Evolutionary conservation across 257 asterid genomes (phyloP), one percentile per base, ranked within the genome.

Genomic region (Dorcoceras hygrometricum): DNA sequence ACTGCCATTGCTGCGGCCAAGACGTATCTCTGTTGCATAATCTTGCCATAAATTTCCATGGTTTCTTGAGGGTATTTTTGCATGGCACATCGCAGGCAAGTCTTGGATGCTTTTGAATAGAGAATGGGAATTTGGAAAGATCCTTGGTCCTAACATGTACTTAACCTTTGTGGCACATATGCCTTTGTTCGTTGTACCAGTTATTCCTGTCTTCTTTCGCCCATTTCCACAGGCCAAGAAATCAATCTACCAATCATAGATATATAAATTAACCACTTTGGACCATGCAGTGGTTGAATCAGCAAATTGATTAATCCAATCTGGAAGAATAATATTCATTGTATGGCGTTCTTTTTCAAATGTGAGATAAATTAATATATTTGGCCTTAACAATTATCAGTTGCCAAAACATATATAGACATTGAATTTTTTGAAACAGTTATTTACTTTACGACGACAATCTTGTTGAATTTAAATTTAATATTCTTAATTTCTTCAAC

Each of bases 11-110:
- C 60, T 23, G 79, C 72, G 57, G 66, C 73, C 51, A 80, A 16
- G 43, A 63, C 46, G 67, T 63, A 46, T 62, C 48, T 80, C 79
- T 77, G 59, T 39, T 81, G 79, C 46, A 71, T 61, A 34, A 80
- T 59, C 75, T 62, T 79, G 68, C 75, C 65, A 62, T 72, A 66
- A 59, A 75, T 64, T 6, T 80, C 85, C 95, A 84, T 81, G 60
- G 59, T 27, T 24, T 39, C 16, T 57, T 56, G 67, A 59, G 31
- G n/a, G 51, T 14, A 39, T 39, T 39, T 39, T 69, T 23, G 60
- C 55, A 60, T 60, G 5, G 34, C 58, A 23, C 23, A 48, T 68
- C 70, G 6, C 16, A 46, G 11, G 14, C 2, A 65, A 50, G 20
- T 1, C 51, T 62, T 9, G 26, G 7, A 51, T 70, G 66, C 46